Evolutionary conservation across 805 yeast species (phyloP), one percentile per base, ranked within the genome.

Genomic region (Kodamaea kaohsiungensis): DNA sequence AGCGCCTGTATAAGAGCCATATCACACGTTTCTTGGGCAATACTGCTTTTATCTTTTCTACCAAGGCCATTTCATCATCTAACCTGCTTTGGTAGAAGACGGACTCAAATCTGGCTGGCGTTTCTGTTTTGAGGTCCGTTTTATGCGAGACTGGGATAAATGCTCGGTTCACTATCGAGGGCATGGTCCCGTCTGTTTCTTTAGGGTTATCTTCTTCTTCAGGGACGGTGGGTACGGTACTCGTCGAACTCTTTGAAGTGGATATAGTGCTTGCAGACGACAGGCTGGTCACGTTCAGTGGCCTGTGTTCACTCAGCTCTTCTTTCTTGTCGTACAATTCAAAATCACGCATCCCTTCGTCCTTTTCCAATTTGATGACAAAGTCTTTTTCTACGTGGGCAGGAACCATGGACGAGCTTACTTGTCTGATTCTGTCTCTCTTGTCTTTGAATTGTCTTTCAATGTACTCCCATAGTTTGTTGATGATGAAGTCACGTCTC

Each of bases 1-100:
- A 70, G 3, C 68, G 59, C 43, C 64, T 65, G 17, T 64, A 53
- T 19, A 69, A 53, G 15, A 58, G 46, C 73, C 73, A 67, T 13
- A 68, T 49, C 13, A 62, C 67, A 46, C 57, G 62, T 19, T 59
- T 56, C 9, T 60, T 56, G 13, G 73, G 75, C 16, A 69, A 58
- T 7, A 64, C 53, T 10, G 54, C 37, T 47, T 51, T 49, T 16
- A 67, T 61, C 27, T 62, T 60, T 17, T 56, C 59, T 13, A 61
- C 42, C n/a, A 67, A 49, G 46, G 60, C 61, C 39, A 55, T 46
- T 27, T 63, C 66, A 2, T 59, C 54, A 43, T 56, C 59, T 25
- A 61, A 50, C 12, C 59, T 60, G n/a, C 63, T 63, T 22, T 57
- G 61, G 43, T 33, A 62, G 2, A 62, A 56, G 22, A 63, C 60